Base-by-base conservation (phyloP, 148 eudicot genomes). In the Diospyros kaki region DNA sequence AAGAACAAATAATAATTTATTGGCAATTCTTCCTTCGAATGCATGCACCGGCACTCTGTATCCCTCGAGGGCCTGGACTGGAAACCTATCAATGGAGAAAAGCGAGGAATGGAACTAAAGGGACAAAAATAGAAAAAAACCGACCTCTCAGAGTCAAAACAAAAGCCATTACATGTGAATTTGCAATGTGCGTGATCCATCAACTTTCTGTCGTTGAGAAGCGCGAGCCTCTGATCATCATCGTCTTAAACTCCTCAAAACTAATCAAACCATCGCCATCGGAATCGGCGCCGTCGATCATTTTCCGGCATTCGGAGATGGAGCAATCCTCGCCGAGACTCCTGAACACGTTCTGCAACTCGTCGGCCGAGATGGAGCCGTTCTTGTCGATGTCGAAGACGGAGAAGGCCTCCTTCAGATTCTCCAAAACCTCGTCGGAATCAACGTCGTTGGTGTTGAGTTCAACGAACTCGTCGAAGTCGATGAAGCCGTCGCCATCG, bases 401-500 rank as follows among this genome's bases (percentile, higher is more conserved):
- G 11, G 77, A 66, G 74, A 84, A 84, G 6, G 87, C 89, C 53
- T 86, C 85, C 62, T 73, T 82, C 48, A 86, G 67, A 76, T 74
- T 86, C 76, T 76, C 78, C 52, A 83, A 9, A 4, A 74, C 79
- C 70, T 86, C 89, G 40, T 77, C 78, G 11, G 78, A 65, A 52
- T 84, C 87, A 38, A 86, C 72, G 44, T 81, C 87, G 53, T 80
- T 86, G 12, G 82, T 84, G 81, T 86, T 86, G 5, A 84, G 75
- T 38, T 84, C 89, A 44, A 82, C 80, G 78, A 86, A 86, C 73
- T 84, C 87, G 0, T 46, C 73, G 4, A 86, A 72, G 63, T 86
- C 80, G 53, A 86, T 81, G 74, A 78, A 80, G 2, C 87, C 89
- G 17, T 86, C 89, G n/a, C 87, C 87, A 58, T 84, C 87, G 5